Conservation (phyloP, 306 rosid species). For the barrel medic (Medicago truncatula) region DNA sequence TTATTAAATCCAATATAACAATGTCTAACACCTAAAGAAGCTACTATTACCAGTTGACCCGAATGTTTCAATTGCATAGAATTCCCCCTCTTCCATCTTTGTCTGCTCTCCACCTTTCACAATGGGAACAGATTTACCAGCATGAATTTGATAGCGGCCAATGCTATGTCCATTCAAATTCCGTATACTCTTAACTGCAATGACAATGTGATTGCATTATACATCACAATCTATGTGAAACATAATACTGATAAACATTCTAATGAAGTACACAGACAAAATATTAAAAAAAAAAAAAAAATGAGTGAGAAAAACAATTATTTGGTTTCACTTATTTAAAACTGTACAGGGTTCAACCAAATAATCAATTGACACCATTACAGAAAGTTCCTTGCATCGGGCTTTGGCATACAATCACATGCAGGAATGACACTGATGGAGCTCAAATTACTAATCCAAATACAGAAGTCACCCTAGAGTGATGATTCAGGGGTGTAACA, state of each 20-base stretch:
- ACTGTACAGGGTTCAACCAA: background rate
- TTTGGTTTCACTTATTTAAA: background rate
- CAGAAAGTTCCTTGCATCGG: too few species aligned
- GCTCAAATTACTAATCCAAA: background rate
- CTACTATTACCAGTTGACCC: slow-evolving; percentile 82
- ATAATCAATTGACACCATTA: background rate
- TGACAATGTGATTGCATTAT: slow-evolving; percentile 38
- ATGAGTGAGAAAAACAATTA: background rate
- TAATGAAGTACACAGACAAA: background rate
- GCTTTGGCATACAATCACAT: background rate
- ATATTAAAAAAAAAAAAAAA: background rate
- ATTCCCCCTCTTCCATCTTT: slow-evolving; percentile 99
- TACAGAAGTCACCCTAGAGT: background rate
- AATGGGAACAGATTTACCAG: slow-evolving; percentile 91
- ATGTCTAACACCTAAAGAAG: slow-evolving; percentile 22
- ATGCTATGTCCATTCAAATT: slow-evolving; percentile 99
- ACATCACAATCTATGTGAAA: background rate
- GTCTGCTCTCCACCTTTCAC: slow-evolving; percentile 99
- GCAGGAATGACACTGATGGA: background rate
- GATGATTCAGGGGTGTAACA: background rate
- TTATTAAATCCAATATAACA: slow-evolving; percentile 15
- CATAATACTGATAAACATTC: slow-evolving; percentile 11
- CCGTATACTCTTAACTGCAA: slow-evolving; percentile 88
- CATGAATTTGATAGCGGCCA: slow-evolving; percentile 97
- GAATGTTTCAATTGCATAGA: slow-evolving; percentile 94